Conservation (phyloP, 1,284 basidiomycete species). For the Agaricales sp. region DNA sequence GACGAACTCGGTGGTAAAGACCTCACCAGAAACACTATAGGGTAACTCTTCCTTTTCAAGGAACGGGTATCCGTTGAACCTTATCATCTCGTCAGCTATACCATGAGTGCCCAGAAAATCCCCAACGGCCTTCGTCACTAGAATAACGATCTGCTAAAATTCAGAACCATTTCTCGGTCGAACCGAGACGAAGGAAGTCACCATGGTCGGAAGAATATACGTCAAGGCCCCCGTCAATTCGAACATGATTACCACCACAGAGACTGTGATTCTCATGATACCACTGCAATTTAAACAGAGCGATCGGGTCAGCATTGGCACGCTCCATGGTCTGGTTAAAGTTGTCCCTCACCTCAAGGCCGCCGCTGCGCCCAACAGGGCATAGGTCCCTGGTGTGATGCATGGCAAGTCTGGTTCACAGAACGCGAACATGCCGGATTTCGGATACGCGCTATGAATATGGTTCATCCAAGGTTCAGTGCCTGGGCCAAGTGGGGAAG, state of each 20-base stretch:
- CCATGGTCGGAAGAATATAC: conserved; percentile 98
- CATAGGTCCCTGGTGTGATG: conserved; percentile 97
- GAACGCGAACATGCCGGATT: conserved; percentile 80
- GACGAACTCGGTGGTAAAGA: too few species aligned
- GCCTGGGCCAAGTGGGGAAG: too few species aligned
- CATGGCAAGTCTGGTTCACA: conserved; percentile 92
- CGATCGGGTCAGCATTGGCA: conserved; percentile 5
- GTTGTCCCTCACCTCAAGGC: conserved; percentile 62
- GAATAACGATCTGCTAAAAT: conserved; percentile 71
- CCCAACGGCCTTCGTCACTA: conserved; percentile 97
- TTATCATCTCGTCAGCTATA: conserved; percentile 95
- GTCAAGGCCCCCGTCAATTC: conserved; percentile 98
- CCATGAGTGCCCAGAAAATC: conserved; percentile 90
- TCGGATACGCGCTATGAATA: conserved; percentile 61
- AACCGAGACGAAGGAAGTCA: conserved; percentile 23
- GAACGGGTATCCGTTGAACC: conserved; percentile 95
- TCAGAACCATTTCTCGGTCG: neutral
- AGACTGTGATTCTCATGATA: conserved; percentile 94
- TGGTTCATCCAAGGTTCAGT: neutral
- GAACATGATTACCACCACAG: conserved; percentile 99
- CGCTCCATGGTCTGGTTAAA: conserved; percentile 10
- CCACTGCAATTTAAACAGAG: conserved; percentile 58
- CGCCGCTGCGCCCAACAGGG: conserved; percentile 89
- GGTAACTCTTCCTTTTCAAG: conserved; percentile 90
- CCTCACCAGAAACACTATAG: conserved; percentile 76